Percentiles rank a stretch among this genome's conserved stretches.
phyloP scores from a whole-genome alignment of 148 eudicot species.

The Rhododendron williamsianum region DNA sequence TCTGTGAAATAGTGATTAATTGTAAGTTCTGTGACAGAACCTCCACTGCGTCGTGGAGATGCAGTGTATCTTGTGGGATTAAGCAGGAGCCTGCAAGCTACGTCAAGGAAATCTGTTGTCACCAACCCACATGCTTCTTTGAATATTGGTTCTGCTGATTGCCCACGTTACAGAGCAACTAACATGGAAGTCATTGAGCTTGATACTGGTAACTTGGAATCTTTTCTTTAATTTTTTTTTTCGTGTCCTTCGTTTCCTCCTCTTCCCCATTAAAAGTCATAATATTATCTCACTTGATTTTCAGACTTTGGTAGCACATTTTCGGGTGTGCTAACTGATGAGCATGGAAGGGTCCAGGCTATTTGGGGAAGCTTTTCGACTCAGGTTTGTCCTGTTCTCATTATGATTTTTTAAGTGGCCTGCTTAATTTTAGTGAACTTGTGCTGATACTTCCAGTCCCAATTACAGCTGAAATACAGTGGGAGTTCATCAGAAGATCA shows the following conservation, averaged over 20 bases:
- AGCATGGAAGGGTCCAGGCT: slow-evolving; percentile 86
- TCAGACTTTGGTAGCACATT: slow-evolving; percentile 94
- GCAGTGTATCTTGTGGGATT: slow-evolving; percentile 88
- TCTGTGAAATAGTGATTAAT: background rate
- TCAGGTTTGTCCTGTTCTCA: slow-evolving; percentile 45
- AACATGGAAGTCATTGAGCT: slow-evolving; percentile 98
- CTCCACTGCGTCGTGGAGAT: slow-evolving; percentile 88
- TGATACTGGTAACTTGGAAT: slow-evolving; percentile 66
- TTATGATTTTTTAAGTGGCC: background rate
- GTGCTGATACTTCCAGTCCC: slow-evolving; percentile 18
- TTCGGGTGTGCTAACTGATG: slow-evolving; percentile 88
- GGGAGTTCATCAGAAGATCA: slow-evolving; percentile 80
- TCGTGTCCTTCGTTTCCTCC: background rate
- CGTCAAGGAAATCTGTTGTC: slow-evolving; percentile 89
- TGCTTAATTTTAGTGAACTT: background rate
- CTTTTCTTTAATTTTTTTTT: background rate
- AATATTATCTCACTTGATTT: slow-evolving; percentile 1
- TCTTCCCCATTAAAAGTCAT: background rate
- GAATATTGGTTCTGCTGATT: slow-evolving; percentile 81
- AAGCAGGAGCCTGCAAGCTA: slow-evolving; percentile 89
- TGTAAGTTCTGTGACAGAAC: slow-evolving; percentile 42
- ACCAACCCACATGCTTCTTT: slow-evolving; percentile 90
- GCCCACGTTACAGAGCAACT: slow-evolving; percentile 92
- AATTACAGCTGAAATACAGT: slow-evolving; percentile 66
- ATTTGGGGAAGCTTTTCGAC: slow-evolving; percentile 98